Evolutionary conservation across 2,329 filamentous ascomycete species (phyloP).

Genomic region (Botrytis elliptica): DNA sequence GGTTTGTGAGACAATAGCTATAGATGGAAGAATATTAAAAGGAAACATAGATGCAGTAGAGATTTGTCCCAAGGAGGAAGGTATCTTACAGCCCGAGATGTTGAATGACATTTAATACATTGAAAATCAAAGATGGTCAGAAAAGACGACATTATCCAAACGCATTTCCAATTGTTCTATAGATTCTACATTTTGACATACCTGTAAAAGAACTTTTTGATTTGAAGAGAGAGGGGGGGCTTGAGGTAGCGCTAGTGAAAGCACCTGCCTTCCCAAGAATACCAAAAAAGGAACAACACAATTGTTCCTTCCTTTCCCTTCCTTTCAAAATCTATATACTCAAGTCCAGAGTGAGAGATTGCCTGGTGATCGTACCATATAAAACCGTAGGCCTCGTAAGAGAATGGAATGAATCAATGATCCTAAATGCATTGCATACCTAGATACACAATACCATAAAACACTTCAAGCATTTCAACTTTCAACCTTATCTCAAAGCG

Average conservation of each 20-base stretch:
- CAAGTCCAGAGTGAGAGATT: fast-evolving
- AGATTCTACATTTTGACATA: neutral
- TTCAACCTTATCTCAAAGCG: neutral
- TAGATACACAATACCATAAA: neutral
- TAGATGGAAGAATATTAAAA: neutral
- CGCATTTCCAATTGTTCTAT: too few relatives aligned
- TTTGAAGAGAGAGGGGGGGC: neutral
- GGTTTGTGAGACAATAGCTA: neutral
- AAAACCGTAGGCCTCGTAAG: neutral
- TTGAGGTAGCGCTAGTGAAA: neutral
- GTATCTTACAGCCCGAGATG: neutral
- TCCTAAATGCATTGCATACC: neutral
- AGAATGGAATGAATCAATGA: neutral
- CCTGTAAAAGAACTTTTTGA: neutral
- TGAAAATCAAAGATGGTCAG: neutral
- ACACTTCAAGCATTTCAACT: neutral
- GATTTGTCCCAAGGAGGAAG: too few relatives aligned
- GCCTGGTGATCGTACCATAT: neutral
- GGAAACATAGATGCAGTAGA: neutral
- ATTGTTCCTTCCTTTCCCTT: neutral
- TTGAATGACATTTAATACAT: too few relatives aligned
- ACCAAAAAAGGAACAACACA: neutral
- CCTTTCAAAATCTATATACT: neutral
- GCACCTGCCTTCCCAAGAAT: neutral
- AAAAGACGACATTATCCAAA: neutral